phyloP scores from a whole-genome alignment of 441 rosid genomes.

The Gossypium schwendimanii region DNA sequence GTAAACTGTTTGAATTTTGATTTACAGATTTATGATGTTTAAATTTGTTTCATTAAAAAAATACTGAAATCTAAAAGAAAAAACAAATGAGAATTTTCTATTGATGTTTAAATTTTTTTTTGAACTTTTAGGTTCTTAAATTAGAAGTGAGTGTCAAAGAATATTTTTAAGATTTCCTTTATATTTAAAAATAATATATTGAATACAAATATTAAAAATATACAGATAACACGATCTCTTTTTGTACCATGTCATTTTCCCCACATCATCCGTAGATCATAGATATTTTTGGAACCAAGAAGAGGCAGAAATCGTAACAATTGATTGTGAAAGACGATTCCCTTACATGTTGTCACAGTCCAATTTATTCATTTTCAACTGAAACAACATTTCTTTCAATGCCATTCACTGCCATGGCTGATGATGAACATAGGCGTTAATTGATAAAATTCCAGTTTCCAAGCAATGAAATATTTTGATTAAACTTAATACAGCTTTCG shows the following conservation, averaged over 20 bases:
- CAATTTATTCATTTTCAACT: not conserved
- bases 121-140: too few species aligned
- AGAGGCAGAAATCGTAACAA: not conserved
- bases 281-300: not conserved
- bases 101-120: too few species aligned
- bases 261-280: not conserved
- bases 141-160: too few species aligned
- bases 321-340: not conserved
- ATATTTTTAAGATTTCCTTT: too few species aligned
- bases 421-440: not conserved
- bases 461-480: not conserved
- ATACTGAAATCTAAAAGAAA: too few species aligned
- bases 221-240: too few species aligned
- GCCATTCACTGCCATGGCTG: not conserved
- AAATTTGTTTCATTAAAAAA: too few species aligned
- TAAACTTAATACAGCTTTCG: not conserved
- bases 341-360: not conserved
- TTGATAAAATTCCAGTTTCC: not conserved
- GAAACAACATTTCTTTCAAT: not conserved
- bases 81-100: too few species aligned
- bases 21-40: too few species aligned
- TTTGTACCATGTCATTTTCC: not conserved
- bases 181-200: too few species aligned
- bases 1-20: rapidly evolving
- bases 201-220: not conserved